Evolutionary conservation across 106 monocot genomes (phyloP), one percentile per base, ranked within the genome.

Genomic region (Agapanthus africanus): DNA sequence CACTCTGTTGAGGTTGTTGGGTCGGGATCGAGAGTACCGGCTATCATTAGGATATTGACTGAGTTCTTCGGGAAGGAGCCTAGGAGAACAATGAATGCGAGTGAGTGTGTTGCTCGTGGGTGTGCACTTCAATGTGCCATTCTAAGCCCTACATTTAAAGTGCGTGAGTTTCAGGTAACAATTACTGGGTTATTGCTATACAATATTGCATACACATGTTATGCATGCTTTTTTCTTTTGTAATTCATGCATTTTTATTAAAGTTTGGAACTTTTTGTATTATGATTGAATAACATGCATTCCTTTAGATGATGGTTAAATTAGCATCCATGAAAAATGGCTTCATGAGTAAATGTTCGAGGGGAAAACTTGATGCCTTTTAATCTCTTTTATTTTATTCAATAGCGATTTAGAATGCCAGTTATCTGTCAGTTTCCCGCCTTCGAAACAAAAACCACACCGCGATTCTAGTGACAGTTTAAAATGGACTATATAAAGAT

Each of bases 21-120:
- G n/a, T 94, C 94, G 2, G 94, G 94, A 0, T 94, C 94, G 32
- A 84, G 94, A 39, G 84, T 94, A 9, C 94, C 90, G 16, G 94
- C 87, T 30, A 83, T 90, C 31, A 77, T 83, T 21, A 81, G 65
- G 71, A 79, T 83, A 47, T 36, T 90, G 66, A 81, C 82, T 0
- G 81, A 82, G 13, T 79, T 83, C 51, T 90, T 90, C 59, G 80
- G 77, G 30, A 90, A 81, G 65, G 87, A 90, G 51, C 87, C 90
- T 4, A 87, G 83, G 37, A 72, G 87, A 1, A 94, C 90, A 4
- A 80, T 90, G 83, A 94, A 94, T 71, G 90, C 94, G 1, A 94
- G 87, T 40, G 94, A 90, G 54, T 90, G 94, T 78, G 90, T 90
- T 65, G 84, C 94, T 19, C 77, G 87, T 54, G 90, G 94, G 22